Evolutionary conservation across 257 asterid species (phyloP).

Genomic region (Solanum tarijense): DNA sequence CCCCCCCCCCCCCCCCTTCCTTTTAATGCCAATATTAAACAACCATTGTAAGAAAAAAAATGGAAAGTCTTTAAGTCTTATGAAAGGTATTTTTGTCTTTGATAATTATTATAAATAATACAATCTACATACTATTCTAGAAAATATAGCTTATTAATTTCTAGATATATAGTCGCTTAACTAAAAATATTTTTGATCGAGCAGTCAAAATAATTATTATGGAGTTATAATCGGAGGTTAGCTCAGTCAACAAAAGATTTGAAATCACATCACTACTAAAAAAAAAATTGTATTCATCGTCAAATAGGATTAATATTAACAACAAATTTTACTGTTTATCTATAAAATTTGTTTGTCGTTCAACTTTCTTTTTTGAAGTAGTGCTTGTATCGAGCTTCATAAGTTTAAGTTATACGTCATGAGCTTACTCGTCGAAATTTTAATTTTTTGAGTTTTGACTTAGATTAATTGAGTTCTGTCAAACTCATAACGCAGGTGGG

Average conservation of each 20-base stretch:
- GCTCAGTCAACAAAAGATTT: too few species aligned
- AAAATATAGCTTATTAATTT: not conserved
- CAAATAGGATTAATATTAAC: too few species aligned
- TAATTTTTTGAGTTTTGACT: not conserved
- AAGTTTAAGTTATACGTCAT: too few species aligned
- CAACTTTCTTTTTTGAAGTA: too few species aligned
- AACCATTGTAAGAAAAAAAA: not conserved
- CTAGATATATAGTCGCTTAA: not conserved
- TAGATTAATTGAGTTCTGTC: not conserved
- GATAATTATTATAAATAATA: not conserved
- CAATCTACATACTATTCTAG: not conserved
- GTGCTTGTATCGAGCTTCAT: not conserved
- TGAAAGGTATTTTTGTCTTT: not conserved
- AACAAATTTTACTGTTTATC: too few species aligned
- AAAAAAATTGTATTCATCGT: too few species aligned
- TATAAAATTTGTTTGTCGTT: too few species aligned
- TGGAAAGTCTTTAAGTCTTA: not conserved
- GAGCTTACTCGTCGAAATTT: too few species aligned
- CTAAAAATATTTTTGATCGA: not conserved
- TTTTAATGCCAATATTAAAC: not conserved
- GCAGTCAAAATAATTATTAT: not conserved
- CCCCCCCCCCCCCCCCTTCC: fast-evolving
- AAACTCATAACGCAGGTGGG: slow-evolving; percentile 48
- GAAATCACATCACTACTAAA: too few species aligned
- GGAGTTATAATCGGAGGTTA: not conserved